Evolutionary conservation across 2,329 filamentous ascomycete genomes (phyloP).

Genomic region (Rutstroemia sp.): DNA sequence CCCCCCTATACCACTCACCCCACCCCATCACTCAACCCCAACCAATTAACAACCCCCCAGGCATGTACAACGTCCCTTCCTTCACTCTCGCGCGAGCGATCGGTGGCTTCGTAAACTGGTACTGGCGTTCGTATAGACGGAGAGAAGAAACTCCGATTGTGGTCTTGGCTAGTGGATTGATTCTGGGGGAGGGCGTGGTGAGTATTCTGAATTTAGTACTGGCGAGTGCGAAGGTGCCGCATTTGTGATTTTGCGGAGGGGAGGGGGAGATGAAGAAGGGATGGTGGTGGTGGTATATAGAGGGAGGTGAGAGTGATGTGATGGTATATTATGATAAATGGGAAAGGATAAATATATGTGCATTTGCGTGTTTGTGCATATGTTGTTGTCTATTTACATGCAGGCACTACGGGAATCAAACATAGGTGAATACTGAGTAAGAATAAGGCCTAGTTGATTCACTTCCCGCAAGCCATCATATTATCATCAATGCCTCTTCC

Average conservation of each 20-base stretch:
- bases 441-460: too few relatives aligned
- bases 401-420: too few relatives aligned
- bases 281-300: too few relatives aligned
- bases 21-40: background rate
- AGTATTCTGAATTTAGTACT: conserved; percentile 85
- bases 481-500: too few relatives aligned
- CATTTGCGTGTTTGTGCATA: too few relatives aligned
- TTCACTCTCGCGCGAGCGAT: conserved; percentile 86
- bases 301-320: too few relatives aligned
- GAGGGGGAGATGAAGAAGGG: too few relatives aligned
- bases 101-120: conserved; percentile 71
- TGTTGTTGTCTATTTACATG: too few relatives aligned
- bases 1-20: background rate
- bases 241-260: conserved; percentile 37
- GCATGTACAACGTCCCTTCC: conserved; percentile 96
- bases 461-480: too few relatives aligned
- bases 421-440: too few relatives aligned
- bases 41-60: conserved; percentile 33
- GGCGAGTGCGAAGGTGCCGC: conserved; percentile 69
- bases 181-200: conserved; percentile 83
- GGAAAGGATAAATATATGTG: too few relatives aligned
- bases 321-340: too few relatives aligned
- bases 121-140: conserved; percentile 56
- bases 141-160: conserved; percentile 69
- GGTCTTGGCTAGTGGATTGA: conserved; percentile 82